phyloP scores from a whole-genome alignment of 371 early-diverging fungal species.

The Mortierella polycephala region DNA sequence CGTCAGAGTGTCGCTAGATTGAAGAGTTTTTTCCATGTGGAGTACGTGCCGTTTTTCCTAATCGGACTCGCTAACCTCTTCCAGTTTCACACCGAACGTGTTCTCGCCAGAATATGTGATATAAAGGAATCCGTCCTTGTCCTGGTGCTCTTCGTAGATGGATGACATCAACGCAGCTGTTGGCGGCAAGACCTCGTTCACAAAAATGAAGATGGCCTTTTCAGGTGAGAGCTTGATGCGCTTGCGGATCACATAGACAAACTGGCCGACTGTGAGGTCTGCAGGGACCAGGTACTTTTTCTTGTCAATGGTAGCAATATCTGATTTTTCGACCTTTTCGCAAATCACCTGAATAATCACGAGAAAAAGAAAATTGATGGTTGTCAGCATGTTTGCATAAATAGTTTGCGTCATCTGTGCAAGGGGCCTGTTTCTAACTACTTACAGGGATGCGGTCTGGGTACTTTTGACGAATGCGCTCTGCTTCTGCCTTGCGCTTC shows the following conservation, averaged over 20 bases:
- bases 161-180: slow-evolving; percentile 88
- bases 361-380: neutral
- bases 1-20: no score
- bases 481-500: slow-evolving; percentile 96
- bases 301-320: slow-evolving; percentile 96
- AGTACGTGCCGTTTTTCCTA: slow-evolving; percentile 5
- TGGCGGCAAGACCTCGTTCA: slow-evolving; percentile 94
- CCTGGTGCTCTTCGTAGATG: slow-evolving; percentile 95
- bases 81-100: slow-evolving; percentile 72
- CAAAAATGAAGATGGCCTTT: slow-evolving; percentile 98
- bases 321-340: slow-evolving; percentile 96
- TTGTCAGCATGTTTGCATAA: neutral
- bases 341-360: slow-evolving; percentile 72
- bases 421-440: neutral
- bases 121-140: slow-evolving; percentile 96
- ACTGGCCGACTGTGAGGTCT: slow-evolving; percentile 97
- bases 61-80: slow-evolving; percentile 11
- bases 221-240: slow-evolving; percentile 94
- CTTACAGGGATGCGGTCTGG: slow-evolving; percentile 96
- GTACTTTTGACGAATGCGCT: slow-evolving; percentile 95
- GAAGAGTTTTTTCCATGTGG: no score
- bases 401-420: neutral
- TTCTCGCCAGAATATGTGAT: slow-evolving; percentile 91
- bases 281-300: slow-evolving; percentile 98
- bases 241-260: slow-evolving; percentile 96